phyloP scores from a whole-genome alignment of 495 filamentous ascomycete genomes.

The Penicillium odoratum region DNA sequence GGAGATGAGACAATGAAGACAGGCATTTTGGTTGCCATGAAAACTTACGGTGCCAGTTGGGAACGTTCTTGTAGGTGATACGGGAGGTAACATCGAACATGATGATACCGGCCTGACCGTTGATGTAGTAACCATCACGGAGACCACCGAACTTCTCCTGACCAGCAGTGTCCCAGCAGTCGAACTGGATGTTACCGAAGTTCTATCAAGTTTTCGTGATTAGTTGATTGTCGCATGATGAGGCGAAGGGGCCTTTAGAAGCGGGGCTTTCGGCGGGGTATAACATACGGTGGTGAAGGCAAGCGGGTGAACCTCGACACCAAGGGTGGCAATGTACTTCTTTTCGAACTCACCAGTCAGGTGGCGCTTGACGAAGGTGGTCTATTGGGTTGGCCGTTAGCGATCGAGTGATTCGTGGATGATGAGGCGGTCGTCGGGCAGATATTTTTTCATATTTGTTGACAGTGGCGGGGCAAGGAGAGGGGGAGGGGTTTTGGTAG shows the following conservation, averaged over 20 bases:
- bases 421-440: slow-evolving; percentile 27
- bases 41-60: slow-evolving; percentile 99
- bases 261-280: slow-evolving; percentile 49
- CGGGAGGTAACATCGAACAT: slow-evolving; percentile 99
- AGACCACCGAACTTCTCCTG: slow-evolving; percentile 99
- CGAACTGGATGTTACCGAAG: slow-evolving; percentile 95
- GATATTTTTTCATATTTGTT: slow-evolving; percentile 32
- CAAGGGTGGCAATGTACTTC: slow-evolving; percentile 99
- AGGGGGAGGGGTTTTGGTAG: slow-evolving; percentile 6
- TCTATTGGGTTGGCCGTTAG: slow-evolving; percentile 58
- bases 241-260: slow-evolving; percentile 17
- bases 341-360: slow-evolving; percentile 99
- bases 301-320: slow-evolving; percentile 98
- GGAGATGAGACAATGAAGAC: slow-evolving; percentile 11
- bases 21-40: not conserved
- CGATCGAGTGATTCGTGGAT: slow-evolving; percentile 17
- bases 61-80: slow-evolving; percentile 99
- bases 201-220: slow-evolving; percentile 60
- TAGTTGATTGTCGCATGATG: slow-evolving; percentile 34
- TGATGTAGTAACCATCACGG: slow-evolving; percentile 99
- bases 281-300: slow-evolving; percentile 90
- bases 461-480: slow-evolving; percentile 31
- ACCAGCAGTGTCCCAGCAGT: slow-evolving; percentile 99
- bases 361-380: slow-evolving; percentile 99
- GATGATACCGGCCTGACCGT: slow-evolving; percentile 99